Evolutionary conservation across 2,329 filamentous ascomycete genomes (phyloP).

Genomic region (Botrytis byssoidea): DNA sequence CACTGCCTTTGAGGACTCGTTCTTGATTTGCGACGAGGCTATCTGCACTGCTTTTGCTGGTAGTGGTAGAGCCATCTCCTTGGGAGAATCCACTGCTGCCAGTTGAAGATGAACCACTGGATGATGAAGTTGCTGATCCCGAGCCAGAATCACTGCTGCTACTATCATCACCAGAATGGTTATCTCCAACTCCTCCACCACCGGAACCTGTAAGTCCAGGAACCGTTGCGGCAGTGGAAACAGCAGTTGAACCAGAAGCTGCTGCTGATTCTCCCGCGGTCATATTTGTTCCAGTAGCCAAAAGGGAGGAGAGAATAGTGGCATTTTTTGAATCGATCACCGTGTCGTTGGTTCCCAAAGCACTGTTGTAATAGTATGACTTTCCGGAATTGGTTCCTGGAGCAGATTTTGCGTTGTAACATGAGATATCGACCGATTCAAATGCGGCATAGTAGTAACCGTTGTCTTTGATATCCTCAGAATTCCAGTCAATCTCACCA

Average conservation of each 20-base stretch:
- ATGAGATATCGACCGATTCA: conserved; percentile 74
- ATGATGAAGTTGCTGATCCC: conserved; percentile 24
- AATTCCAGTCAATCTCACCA: conserved; percentile 84
- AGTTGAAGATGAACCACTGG: conserved; percentile 25
- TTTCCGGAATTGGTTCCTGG: conserved; percentile 68
- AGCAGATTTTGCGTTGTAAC: conserved; percentile 64
- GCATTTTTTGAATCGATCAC: conserved; percentile 71
- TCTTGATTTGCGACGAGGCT: conserved; percentile 31
- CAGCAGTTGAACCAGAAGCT: conserved; percentile 34
- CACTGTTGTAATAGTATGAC: conserved; percentile 73
- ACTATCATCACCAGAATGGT: not conserved
- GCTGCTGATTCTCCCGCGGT: conserved; percentile 46
- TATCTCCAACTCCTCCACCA: conserved; percentile 14
- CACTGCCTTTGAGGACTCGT: conserved; percentile 33
- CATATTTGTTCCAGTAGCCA: conserved; percentile 79
- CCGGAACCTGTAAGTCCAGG: conserved; percentile 55
- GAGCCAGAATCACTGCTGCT: conserved; percentile 19
- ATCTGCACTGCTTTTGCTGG: conserved; percentile 29
- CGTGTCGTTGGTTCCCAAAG: conserved; percentile 68
- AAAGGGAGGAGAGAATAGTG: conserved; percentile 75
- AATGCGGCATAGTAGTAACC: conserved; percentile 89
- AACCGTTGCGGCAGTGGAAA: conserved; percentile 45
- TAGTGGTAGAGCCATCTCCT: conserved; percentile 27
- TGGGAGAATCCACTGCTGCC: conserved; percentile 38
- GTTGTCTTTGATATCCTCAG: conserved; percentile 72